These are phyloP conservation scores for Solanum peruvianum DNA, from an alignment of 257 asterid genomes.

Conservation along the genomic window DNA sequence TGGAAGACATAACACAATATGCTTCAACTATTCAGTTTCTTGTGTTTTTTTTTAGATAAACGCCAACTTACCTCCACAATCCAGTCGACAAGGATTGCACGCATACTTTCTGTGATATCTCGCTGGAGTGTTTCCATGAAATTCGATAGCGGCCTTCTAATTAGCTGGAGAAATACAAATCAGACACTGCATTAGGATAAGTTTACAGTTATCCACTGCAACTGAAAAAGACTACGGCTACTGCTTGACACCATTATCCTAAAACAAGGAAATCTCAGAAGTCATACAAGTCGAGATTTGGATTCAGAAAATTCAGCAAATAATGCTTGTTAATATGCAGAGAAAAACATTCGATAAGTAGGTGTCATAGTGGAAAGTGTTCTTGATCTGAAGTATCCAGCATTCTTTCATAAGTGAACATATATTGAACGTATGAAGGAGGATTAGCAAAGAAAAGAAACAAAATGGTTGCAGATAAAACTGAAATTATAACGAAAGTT, in stretches of 20 bases:
- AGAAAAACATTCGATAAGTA: background rate
- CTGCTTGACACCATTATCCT: background rate
- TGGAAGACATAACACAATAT: background rate
- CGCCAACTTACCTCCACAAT: conserved; percentile 64
- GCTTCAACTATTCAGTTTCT: background rate
- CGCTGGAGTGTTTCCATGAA: conserved; percentile 72
- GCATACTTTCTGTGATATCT: conserved; percentile 62
- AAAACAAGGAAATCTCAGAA: background rate
- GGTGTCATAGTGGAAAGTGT: background rate
- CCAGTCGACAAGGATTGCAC: conserved; percentile 84
- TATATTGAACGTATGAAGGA: background rate
- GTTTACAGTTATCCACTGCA: background rate
- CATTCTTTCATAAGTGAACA: background rate
- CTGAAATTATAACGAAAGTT: background rate
- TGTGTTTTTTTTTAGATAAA: background rate
- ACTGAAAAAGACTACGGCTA: background rate
- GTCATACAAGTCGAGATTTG: background rate
- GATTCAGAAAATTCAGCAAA: background rate
- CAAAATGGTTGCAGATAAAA: background rate
- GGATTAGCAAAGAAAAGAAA: background rate
- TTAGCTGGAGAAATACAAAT: conserved; percentile 30
- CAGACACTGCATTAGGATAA: background rate
- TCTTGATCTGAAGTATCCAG: background rate
- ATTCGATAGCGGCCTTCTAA: conserved; percentile 34
- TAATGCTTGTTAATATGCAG: background rate